These are phyloP conservation scores for Penicillium freii DNA, from an alignment of 2,329 filamentous ascomycete species.

Conservation along the genomic window DNA sequence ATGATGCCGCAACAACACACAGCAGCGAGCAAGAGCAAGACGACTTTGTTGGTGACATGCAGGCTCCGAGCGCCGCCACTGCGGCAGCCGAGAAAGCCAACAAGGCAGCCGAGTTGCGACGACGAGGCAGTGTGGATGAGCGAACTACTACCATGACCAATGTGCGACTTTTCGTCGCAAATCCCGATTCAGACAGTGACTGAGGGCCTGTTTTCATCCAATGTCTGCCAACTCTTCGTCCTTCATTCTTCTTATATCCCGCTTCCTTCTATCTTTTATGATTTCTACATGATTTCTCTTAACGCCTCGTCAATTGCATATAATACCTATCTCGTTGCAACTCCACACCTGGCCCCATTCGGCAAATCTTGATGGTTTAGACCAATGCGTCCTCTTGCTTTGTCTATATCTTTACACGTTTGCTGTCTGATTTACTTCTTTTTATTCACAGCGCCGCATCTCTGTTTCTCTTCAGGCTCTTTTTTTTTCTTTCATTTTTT, in stretches of 20 bases:
- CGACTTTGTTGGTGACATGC: conserved; percentile 53
- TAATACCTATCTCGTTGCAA: conserved; percentile 22
- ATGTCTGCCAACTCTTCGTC: conserved; percentile 1
- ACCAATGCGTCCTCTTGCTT: background rate
- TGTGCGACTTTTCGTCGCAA: conserved; percentile 48
- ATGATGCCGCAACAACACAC: conserved; percentile 32
- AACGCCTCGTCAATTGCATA: conserved; percentile 20
- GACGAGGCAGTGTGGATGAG: conserved; percentile 50
- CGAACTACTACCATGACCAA: conserved; percentile 49
- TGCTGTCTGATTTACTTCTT: background rate
- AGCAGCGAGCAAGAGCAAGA: conserved; percentile 49
- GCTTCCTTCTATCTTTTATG: conserved; percentile 14
- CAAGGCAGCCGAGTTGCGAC: conserved; percentile 45
- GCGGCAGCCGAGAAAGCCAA: conserved; percentile 41
- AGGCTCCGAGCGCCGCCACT: conserved; percentile 43
- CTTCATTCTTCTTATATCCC: conserved; percentile 6
- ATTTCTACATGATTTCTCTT: conserved; percentile 15
- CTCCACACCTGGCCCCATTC: conserved; percentile 7
- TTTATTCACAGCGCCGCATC: background rate
- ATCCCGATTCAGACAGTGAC: conserved; percentile 47
- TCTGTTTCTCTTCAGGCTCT: background rate
- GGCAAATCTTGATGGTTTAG: conserved; percentile 19
- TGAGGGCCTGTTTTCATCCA: conserved; percentile 13
- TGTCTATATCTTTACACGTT: conserved; percentile 17
- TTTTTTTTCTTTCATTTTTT: background rate